phyloP scores from a whole-genome alignment of 768 basidiomycete genomes.

The Hortiboletus campestris region DNA sequence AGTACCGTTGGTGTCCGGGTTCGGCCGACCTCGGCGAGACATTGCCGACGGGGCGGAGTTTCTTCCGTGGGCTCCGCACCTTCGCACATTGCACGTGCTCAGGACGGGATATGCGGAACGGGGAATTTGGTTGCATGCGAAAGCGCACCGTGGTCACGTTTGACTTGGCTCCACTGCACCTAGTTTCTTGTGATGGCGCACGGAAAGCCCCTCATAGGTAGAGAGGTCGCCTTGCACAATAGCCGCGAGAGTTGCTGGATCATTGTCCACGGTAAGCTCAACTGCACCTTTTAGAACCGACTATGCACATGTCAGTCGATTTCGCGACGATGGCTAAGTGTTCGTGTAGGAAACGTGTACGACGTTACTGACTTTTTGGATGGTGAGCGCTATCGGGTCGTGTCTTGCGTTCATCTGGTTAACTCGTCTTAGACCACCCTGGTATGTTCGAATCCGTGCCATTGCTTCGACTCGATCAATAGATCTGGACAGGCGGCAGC shows the following conservation, averaged over 20 bases:
- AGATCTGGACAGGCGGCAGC: conserved; percentile 56
- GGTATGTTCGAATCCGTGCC: conserved; percentile 37
- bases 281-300: background rate
- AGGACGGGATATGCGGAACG: conserved; percentile 5
- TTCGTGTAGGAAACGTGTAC: conserved; percentile 61
- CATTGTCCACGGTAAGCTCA: conserved; percentile 68
- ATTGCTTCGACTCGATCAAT: background rate
- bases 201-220: conserved; percentile 37
- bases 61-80: background rate
- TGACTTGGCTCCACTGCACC: background rate
- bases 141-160: background rate
- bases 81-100: background rate
- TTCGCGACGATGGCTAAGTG: background rate
- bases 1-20: background rate
- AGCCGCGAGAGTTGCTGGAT: conserved; percentile 72
- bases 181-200: conserved; percentile 11
- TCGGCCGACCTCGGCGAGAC: background rate
- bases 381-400: conserved; percentile 37
- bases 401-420: background rate
- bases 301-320: background rate
- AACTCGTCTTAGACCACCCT: conserved; percentile 52
- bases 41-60: conserved; percentile 5
- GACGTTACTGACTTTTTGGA: conserved; percentile 79
- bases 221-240: conserved; percentile 55
- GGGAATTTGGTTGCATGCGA: background rate